Base-by-base conservation (phyloP, 2,329 filamentous ascomycete genomes). In the Ophiosphaerella korrae region DNA sequence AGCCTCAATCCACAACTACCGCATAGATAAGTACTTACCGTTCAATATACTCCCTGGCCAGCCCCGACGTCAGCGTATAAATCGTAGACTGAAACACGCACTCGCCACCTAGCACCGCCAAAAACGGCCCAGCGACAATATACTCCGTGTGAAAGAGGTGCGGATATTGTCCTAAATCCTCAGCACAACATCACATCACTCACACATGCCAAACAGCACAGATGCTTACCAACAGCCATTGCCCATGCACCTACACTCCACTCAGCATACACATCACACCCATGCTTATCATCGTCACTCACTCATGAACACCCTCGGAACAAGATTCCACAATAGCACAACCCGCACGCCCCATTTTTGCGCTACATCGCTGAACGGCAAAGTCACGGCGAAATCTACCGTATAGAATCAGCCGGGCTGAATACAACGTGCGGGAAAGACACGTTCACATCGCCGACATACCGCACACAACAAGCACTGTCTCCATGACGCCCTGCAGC, bases 401-500 rank as follows among this genome's bases (percentile, higher is more conserved):
- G 21, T 18, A 37, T 21, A 11, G 2, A 29, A 29, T 29, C 26
- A 29, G 26, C 26, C 5, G 26, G 11, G 26, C 26, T 21, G 18
- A 21, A 21, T 21, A 21, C 18, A 21, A 21, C 3, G 18, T 29
- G 26, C 6, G 11, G 26, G 6, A 8, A 29, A 8, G 24, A 45
- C 42, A 48, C 42, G 21, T 37, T 38, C 5, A 48, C 34, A 12
- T 13, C 16, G 45, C 7, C 26, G 11, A 63, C 67, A 33, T 65
- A 74, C 69, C 71, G 44, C 67, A 72, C 1, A 71, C 60, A 14
- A 73, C 66, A n/a, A 64, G 45, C 12, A 68, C 65, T 7, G 72
- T 73, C 42, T 75, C 72, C 64, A 74, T 71, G 26, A 69, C 65
- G 0, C 82, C 82, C 50, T 82, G 79, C 4, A 84, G 72, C 73